A percentile compares a stretch with the other conserved stretches of the same genome.
phyloP scores from a whole-genome alignment of 148 eudicot species.

The Rheum nobile region DNA sequence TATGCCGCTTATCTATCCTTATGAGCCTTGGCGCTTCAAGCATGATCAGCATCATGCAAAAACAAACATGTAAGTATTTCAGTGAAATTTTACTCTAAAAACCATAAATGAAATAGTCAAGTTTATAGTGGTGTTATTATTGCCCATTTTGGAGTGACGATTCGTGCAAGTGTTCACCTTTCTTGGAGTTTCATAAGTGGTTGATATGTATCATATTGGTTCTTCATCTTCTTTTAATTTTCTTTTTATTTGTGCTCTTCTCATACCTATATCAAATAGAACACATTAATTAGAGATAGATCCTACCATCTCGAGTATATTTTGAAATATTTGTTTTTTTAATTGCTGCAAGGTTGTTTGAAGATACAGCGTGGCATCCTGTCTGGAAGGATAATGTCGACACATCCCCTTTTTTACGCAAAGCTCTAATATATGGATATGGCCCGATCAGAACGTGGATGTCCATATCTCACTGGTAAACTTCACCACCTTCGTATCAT shows the following conservation, averaged over 20 bases:
- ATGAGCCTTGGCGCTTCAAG: conserved; percentile 99
- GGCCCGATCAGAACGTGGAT: conserved; percentile 85
- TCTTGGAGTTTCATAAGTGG: too few species aligned
- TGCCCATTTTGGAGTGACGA: too few species aligned
- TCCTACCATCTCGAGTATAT: background rate
- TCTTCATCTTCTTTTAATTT: background rate
- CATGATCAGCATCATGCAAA: conserved; percentile 93
- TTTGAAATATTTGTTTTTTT: background rate
- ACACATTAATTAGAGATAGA: background rate
- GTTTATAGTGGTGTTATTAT: background rate
- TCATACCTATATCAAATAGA: background rate
- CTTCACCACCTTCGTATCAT: background rate
- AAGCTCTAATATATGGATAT: conserved; percentile 66
- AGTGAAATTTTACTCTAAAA: background rate
- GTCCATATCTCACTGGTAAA: conserved; percentile 92
- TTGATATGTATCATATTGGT: background rate
- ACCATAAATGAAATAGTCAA: background rate
- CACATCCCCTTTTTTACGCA: conserved; percentile 37
- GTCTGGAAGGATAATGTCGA: conserved; percentile 48
- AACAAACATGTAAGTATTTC: conserved; percentile 67
- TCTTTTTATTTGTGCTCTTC: background rate
- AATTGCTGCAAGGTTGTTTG: conserved; percentile 42
- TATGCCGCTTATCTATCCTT: conserved; percentile 86
- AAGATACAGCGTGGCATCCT: conserved; percentile 95
- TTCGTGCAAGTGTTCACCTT: too few species aligned